phyloP scores from a whole-genome alignment of 169 alveolate genomes.

The Cryptosporidium canis region DNA sequence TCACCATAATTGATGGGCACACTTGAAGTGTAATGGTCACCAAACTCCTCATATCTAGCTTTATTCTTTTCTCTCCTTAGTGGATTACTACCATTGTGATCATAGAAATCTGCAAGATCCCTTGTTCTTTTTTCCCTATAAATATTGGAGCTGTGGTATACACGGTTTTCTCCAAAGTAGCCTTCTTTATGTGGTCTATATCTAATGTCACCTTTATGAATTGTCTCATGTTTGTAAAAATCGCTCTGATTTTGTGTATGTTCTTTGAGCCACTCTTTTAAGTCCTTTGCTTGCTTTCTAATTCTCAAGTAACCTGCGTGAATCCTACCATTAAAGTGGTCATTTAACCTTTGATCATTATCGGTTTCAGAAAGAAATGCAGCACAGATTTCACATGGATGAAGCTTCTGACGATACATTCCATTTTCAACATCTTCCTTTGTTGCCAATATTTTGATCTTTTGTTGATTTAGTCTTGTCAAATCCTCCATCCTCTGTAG shows the following conservation, averaged over 20 bases:
- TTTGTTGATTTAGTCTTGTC: conserved; percentile 78
- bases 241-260: not conserved
- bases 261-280: conserved; percentile 27
- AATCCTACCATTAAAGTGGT: conserved; percentile 84
- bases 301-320: conserved; percentile 83
- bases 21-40: not conserved
- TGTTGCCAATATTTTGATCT: conserved; percentile 76
- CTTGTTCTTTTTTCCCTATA: not conserved
- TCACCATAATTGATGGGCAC: not conserved
- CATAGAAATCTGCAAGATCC: not conserved
- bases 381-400: conserved; percentile 87
- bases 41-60: not conserved
- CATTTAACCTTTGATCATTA: conserved; percentile 82
- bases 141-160: not conserved
- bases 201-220: not conserved
- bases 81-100: not conserved
- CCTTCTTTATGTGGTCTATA: not conserved
- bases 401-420: conserved; percentile 79
- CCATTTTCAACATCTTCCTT: conserved; percentile 81
- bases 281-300: conserved; percentile 75
- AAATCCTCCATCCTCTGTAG: conserved; percentile 79
- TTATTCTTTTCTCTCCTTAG: not conserved
- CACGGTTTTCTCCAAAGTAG: conserved; percentile 4
- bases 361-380: conserved; percentile 82
- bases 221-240: not conserved